A percentile compares a stretch with the other conserved stretches of the same genome.
These are phyloP conservation scores for Mollisia scopiformis DNA, from an alignment of 2,329 filamentous ascomycete genomes.

Conservation along the genomic window DNA sequence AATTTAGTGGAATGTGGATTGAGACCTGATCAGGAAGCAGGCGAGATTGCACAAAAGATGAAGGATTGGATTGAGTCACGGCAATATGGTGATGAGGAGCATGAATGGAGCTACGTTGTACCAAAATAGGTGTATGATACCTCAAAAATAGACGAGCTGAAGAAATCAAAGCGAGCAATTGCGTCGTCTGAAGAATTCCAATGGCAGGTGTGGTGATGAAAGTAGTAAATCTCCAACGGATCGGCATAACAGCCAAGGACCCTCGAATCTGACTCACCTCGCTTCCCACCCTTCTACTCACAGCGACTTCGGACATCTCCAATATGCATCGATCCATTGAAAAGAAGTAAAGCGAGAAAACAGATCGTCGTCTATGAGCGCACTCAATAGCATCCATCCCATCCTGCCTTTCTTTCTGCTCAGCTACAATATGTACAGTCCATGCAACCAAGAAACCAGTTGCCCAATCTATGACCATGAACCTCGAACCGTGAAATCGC, in stretches of 20 bases:
- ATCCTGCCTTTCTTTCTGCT: not conserved
- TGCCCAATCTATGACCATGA: not conserved
- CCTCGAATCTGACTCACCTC: not conserved
- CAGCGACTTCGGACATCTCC: not conserved
- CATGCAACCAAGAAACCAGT: not conserved
- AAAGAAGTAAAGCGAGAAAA: not conserved
- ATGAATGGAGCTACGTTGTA: constrained; percentile 78
- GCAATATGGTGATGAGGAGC: constrained; percentile 92
- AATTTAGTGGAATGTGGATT: constrained; percentile 82
- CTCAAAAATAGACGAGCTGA: constrained; percentile 3
- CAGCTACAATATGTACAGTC: constrained; percentile 21
- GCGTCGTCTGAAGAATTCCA: not conserved
- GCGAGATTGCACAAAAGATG: constrained; percentile 82
- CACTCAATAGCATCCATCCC: not conserved
- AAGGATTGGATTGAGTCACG: constrained; percentile 96
- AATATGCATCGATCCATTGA: constrained; percentile 4
- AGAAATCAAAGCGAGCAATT: constrained; percentile 6
- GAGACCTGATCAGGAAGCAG: constrained; percentile 80
- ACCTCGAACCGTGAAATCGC: not conserved
- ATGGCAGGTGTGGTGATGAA: not conserved
- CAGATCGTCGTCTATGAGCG: constrained; percentile 2
- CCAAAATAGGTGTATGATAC: constrained; percentile 22
- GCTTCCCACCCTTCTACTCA: not conserved
- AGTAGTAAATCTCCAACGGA: not conserved
- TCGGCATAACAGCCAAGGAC: not conserved